Evolutionary conservation across 164 flowering plant genomes (phyloP), one percentile per base, ranked within the genome.

Genomic region (Sedum album): DNA sequence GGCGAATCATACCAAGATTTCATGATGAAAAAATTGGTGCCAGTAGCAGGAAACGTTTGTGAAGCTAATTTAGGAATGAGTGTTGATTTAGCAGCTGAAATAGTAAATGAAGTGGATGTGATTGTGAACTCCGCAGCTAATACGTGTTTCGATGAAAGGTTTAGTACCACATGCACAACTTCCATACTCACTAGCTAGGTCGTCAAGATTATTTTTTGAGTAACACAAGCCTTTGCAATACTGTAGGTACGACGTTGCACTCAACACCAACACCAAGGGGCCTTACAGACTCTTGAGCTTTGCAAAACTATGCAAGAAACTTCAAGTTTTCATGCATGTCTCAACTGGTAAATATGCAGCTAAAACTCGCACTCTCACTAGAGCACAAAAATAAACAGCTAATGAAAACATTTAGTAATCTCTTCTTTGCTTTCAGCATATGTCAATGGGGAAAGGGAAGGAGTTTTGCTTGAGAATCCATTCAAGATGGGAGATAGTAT

Each of bases 91-190:
- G 81, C 81, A 10, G 70, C 79, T 66, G 51, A 68, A 48, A 80
- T 91, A 44, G 77, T 85, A 3, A 73, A 78, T 46, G 88, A 88
- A 65, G 89, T 94, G 4, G 90, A 94, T 53, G 68, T 94, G 21
- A 85, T 90, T 48, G 81, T 94, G 6, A 91, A 94, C 49, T 91
- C 96, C n/a, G 95, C 99, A 11, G 97, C 97, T 6, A 94, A 81
- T 76, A 94, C 98, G 28, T 88, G 93, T 57, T 91, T 91, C 61
- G 92, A 90, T 70, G 98, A 90, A 77, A 90, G 98, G 98, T 90
- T 51, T 51, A 41, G 46, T n/a, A n/a, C n/a, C n/a, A n/a, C n/a
- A 48, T 21, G 10, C 13, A 2, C 25, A 46, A 46, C 51, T 17
- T 46, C 21, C 21, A 51, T 21, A 17, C 57, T n/a, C 21, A 41